These are phyloP conservation scores for Saccharomyces hybrid DNA, from an alignment of 1,139 yeast genomes.

Conservation along the genomic window DNA sequence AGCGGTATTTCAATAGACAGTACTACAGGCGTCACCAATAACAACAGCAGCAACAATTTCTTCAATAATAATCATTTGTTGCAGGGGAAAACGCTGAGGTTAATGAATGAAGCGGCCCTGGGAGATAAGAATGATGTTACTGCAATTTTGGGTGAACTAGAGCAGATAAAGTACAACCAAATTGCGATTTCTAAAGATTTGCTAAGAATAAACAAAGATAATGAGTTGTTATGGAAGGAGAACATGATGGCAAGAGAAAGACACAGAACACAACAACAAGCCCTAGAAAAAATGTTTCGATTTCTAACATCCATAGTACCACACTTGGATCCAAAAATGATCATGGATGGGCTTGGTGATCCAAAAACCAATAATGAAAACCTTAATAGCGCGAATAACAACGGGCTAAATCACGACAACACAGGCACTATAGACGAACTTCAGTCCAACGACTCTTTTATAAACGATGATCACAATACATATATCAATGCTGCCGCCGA, in stretches of 20 bases:
- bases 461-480: not conserved
- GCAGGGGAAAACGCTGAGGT: constrained; percentile 1
- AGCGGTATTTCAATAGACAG: constrained; percentile 5
- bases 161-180: constrained; percentile 69
- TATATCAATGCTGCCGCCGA: not conserved
- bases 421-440: not conserved
- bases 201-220: constrained; percentile 73
- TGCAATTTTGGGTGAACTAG: constrained; percentile 61
- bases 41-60: constrained; percentile 1
- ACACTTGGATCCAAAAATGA: constrained; percentile 43
- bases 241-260: constrained; percentile 76
- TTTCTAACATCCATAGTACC: constrained; percentile 79
- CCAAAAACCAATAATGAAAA: constrained; percentile 9
- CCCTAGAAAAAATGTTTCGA: constrained; percentile 77
- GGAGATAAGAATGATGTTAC: constrained; percentile 39
- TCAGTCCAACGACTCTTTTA: not conserved
- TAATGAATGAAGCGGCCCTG: constrained; percentile 12
- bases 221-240: constrained; percentile 87
- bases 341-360: constrained; percentile 31
- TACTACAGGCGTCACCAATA: constrained; percentile 7
- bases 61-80: not conserved
- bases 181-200: constrained; percentile 75
- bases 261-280: constrained; percentile 76
- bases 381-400: constrained; percentile 9
- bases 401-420: not conserved